Conservation (phyloP, 1,284 basidiomycete species). For the Cutaneotrichosporon sp. region DNA sequence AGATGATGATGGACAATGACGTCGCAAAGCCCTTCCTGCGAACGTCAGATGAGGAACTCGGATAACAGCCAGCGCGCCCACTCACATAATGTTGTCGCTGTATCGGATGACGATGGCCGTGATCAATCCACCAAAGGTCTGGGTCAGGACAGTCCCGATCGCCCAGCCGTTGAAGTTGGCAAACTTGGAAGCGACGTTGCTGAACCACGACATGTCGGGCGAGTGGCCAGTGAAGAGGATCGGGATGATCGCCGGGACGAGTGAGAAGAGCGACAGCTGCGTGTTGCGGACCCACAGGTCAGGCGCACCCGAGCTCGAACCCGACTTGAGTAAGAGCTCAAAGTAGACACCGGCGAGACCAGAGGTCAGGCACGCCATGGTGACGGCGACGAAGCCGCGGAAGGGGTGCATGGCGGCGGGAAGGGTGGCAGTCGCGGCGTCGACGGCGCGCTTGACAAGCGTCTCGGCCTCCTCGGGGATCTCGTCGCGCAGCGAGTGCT, state of each 20-base stretch:
- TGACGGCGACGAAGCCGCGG: constrained; percentile 81
- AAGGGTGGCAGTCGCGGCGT: constrained; percentile 3
- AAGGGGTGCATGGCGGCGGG: constrained; percentile 65
- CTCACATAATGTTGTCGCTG: constrained; percentile 56
- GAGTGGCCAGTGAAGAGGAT: constrained; percentile 63
- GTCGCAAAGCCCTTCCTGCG: constrained; percentile 84
- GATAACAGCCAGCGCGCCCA: constrained; percentile 5
- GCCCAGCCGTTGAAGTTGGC: constrained; percentile 78
- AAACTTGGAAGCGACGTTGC: constrained; percentile 44
- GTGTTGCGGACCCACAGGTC: constrained; percentile 97
- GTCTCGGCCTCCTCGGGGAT: constrained; percentile 4
- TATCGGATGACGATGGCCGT: constrained; percentile 69
- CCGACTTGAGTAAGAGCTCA: constrained; percentile 93
- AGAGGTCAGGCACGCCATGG: constrained; percentile 89
- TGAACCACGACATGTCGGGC: constrained; percentile 38
- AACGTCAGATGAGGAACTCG: constrained; percentile 2
- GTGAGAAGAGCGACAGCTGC: constrained; percentile 90
- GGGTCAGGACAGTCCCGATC: constrained; percentile 83
- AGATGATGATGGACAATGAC: constrained; percentile 86
- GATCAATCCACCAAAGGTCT: constrained; percentile 85
- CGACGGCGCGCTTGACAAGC: constrained; percentile 8
- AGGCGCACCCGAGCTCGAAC: constrained; percentile 45
- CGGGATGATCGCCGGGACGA: constrained; percentile 84
- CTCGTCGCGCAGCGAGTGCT: not conserved
- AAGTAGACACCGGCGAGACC: constrained; percentile 98